Evolutionary conservation across 192 early-diverging fungal genomes (phyloP), one percentile per base, ranked within the genome.

Genomic region (Backusella psychrophila): DNA sequence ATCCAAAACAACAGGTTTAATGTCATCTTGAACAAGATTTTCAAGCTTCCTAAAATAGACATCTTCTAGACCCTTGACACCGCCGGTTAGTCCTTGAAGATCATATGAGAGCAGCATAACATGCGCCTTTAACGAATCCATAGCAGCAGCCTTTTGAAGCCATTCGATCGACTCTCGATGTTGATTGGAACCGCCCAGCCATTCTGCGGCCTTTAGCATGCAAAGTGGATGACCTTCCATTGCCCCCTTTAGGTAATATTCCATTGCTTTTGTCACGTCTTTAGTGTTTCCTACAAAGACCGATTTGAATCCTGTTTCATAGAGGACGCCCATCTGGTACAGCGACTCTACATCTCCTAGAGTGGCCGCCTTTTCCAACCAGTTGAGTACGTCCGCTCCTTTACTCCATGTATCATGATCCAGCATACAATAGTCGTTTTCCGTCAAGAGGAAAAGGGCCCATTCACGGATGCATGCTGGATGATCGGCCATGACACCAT

Each of bases 401-500:
- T 56, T 59, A 0, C 34, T 72, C 34, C 31, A 33, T 14, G 31
- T 49, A 8, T 75, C 80, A 53, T 66, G 56, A 26, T 71, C 36
- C 33, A 29, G 29, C 41, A 36, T 49, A 26, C 36, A 49, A 31
- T 34, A 26, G 21, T 77, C 59, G 15, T 53, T 69, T 67, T 49
- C 73, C 11, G n/a, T 38, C 34, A 78, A 36, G 23, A 71, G 42
- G 1, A 72, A 42, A 6, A 78, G 19, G 5, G 73, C 80, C 15
- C 73, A 36, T 67, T 71, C 76, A 6, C 80, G 76, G 2, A 78
- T 74, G 66, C 76, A 77, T 33, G 70, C 80, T 5, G 69, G 56
- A 38, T 78, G 63, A 19, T 66, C 59, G 3, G 46, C 29, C 66
- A 65, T 65, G 12, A 66, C 75, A 33, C 76, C 76, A 53, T 81